phyloP scores from a whole-genome alignment of 2,329 filamentous ascomycete genomes.

The Pseudocercospora fuligena region DNA sequence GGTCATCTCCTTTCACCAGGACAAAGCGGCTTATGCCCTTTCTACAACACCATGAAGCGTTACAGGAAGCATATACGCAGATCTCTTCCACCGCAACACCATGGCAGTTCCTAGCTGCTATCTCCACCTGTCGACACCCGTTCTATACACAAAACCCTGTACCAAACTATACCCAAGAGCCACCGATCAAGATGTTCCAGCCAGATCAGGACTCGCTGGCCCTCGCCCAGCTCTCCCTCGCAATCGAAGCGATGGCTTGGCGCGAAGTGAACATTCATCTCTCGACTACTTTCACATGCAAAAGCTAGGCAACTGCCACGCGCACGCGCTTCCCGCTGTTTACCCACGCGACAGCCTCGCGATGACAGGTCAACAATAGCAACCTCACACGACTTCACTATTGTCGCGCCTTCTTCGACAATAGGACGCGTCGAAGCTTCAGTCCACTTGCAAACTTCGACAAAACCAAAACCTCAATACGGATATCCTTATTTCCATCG shows the following conservation, averaged over 20 bases:
- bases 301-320: background rate
- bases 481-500: background rate
- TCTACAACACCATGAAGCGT: too few species aligned
- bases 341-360: background rate
- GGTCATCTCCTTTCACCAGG: background rate
- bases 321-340: background rate
- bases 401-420: background rate
- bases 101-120: too few species aligned
- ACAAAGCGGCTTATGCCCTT: too few species aligned
- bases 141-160: background rate
- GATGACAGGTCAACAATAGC: background rate
- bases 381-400: background rate
- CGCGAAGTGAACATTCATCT: background rate
- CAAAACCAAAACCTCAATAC: background rate
- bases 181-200: background rate
- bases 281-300: background rate
- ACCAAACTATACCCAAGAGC: background rate
- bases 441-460: background rate
- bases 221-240: too few species aligned
- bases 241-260: background rate
- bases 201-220: background rate
- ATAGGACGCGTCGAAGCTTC: background rate
- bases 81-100: too few species aligned
- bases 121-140: too few species aligned
- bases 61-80: too few species aligned